A percentile compares a stretch with the other conserved stretches of the same genome.
Conservation (phyloP, 2,329 filamentous ascomycete species). For the Beauveria sp. region DNA sequence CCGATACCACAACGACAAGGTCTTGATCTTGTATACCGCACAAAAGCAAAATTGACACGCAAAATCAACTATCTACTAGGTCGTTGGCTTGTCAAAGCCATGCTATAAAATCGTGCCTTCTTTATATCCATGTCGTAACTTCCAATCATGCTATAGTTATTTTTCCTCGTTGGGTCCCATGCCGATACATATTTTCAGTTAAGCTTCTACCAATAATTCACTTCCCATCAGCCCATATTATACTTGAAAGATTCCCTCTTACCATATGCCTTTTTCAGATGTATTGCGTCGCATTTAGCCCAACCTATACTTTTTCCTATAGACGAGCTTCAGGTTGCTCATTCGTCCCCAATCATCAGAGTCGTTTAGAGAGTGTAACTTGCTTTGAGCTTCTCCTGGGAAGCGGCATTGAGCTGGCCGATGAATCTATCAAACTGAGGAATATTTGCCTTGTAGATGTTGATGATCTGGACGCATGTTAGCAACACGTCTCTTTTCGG, state of each 20-base stretch:
- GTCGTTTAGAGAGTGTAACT: constrained; percentile 36
- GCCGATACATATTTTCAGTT: background rate
- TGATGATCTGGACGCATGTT: constrained; percentile 35
- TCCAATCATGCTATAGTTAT: background rate
- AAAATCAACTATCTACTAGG: constrained; percentile 11
- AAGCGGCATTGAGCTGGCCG: constrained; percentile 38
- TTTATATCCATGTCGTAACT: constrained; percentile 4
- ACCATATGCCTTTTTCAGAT: constrained; percentile 11
- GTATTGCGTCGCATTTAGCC: background rate
- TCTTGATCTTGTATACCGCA: background rate
- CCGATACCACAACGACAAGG: no score
- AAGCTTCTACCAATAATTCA: background rate
- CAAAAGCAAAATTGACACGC: background rate
- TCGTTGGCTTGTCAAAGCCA: background rate
- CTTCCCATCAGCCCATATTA: constrained; percentile 9
- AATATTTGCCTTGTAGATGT: constrained; percentile 51
- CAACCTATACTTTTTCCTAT: background rate
- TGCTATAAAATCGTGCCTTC: constrained; percentile 3
- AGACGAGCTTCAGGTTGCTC: background rate
- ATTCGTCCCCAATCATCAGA: background rate
- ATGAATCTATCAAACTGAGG: constrained; percentile 51
- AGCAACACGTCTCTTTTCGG: background rate
- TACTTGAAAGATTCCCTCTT: background rate
- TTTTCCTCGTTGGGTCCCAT: constrained; percentile 7
- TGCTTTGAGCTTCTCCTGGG: constrained; percentile 41